These are phyloP conservation scores for Multifurca ochricompacta DNA, from an alignment of 768 basidiomycete genomes.

Conservation along the genomic window DNA sequence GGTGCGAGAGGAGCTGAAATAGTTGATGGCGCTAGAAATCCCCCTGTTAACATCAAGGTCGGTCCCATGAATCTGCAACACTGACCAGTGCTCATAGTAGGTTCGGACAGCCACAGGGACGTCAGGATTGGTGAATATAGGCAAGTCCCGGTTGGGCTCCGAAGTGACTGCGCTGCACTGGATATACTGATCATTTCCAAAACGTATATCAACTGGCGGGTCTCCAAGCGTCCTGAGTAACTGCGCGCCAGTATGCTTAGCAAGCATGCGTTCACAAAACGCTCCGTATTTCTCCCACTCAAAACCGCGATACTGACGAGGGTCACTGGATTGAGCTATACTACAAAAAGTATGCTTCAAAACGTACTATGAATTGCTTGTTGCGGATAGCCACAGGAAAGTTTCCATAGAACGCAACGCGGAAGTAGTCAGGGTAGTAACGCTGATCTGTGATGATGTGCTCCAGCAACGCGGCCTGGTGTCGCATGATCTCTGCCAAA, in stretches of 20 bases:
- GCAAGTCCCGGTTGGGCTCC: conserved; percentile 68
- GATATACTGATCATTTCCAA: conserved; percentile 75
- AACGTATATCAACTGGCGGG: conserved; percentile 73
- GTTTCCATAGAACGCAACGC: conserved; percentile 88
- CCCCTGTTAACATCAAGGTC: not conserved
- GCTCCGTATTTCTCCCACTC: conserved; percentile 92
- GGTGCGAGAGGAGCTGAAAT: conserved; percentile 72
- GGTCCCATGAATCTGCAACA: not conserved
- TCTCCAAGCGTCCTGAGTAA: conserved; percentile 66
- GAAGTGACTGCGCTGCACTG: conserved; percentile 83
- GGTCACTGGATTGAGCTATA: not conserved
- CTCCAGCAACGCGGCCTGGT: conserved; percentile 82
- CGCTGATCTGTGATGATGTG: conserved; percentile 78
- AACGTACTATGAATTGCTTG: conserved; percentile 82
- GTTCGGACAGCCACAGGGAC: conserved; percentile 71
- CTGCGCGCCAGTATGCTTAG: conserved; percentile 81
- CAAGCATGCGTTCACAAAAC: conserved; percentile 86
- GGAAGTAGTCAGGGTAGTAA: conserved; percentile 89
- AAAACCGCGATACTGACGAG: conserved; percentile 75
- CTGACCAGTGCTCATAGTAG: conserved; percentile 82
- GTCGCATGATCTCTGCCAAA: conserved; percentile 75
- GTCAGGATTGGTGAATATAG: conserved; percentile 80
- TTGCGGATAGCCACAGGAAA: conserved; percentile 79
- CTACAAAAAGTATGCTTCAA: not conserved
- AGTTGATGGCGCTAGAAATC: conserved; percentile 61